Base-by-base conservation (phyloP, 73 alveolate genomes). In the Stentor coeruleus region DNA sequence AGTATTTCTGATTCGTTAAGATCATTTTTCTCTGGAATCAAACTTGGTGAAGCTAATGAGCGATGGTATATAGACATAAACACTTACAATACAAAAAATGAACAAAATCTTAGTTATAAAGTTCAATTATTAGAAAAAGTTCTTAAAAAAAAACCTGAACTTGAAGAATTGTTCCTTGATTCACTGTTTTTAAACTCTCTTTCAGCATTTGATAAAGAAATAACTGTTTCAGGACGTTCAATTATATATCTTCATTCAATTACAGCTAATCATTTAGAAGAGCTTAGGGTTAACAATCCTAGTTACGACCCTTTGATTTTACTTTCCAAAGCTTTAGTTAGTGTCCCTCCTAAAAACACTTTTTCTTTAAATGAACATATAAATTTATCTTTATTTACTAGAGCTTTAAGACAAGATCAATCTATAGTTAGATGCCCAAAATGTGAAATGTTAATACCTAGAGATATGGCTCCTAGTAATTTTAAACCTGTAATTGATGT, bases 321-420 rank as follows among this genome's bases (percentile, higher is more conserved):
- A 20, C 14, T 66, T 28, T 20, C 15, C 40, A 66, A 31, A 26
- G 79, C 36, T 1, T 31, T 66, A 20, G 37, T 14, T 20, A 20
- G 0, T 1, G 79, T 33, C 39, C 79, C 79, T 28, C 14, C 42
- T 2, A 20, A 28, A 26, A 66, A 66, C n/a, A 11, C 39, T 11
- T 66, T 66, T 31, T 20, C 26, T 11, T 11, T 11, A 26, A 26
- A 20, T 15, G 79, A 66, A 3, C 33, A 15, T 14, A 66, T 75
- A 1, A 75, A 75, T 3, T 37, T 75, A 14, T 15, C 35, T 26
- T 66, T 75, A 0, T 26, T 75, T 20, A 75, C 83, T 6, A 75
- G 83, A 38, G 72, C 83, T 37, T 37, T 75, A 14, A 31, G 83
- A 75, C 83, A 39, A 39, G 74, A 75, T 66, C 72, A 75, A 3